phyloP scores from a whole-genome alignment of 108 stramenopile genomes.

The Epipyxis sp. region DNA sequence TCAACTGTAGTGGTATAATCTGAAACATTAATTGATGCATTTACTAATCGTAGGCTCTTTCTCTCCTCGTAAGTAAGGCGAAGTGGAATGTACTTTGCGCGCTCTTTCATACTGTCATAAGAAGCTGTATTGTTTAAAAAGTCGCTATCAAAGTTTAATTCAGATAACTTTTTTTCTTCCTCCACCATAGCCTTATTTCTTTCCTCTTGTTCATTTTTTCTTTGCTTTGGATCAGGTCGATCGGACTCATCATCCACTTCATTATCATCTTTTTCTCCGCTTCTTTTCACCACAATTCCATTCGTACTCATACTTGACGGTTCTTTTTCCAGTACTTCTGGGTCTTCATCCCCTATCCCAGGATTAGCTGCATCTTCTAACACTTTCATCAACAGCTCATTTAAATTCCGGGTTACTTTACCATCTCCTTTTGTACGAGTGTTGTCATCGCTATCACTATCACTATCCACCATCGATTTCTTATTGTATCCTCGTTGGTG shows the following conservation, averaged over 20 bases:
- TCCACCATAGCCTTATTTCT: background rate
- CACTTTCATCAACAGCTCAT: background rate
- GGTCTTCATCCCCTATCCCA: slow-evolving; percentile 10
- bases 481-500: no score
- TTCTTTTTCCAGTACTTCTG: slow-evolving; percentile 4
- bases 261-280: background rate
- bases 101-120: slow-evolving; percentile 33
- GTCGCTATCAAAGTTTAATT: background rate
- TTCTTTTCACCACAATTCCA: background rate
- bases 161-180: background rate
- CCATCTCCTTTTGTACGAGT: no score
- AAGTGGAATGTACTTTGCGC: slow-evolving; percentile 71
- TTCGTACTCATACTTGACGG: background rate
- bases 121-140: background rate
- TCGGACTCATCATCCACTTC: background rate
- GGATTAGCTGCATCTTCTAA: background rate
- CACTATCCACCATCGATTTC: background rate
- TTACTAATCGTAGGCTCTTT: slow-evolving; percentile 64
- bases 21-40: slow-evolving; percentile 62
- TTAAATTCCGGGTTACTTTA: background rate
- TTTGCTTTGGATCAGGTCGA: background rate
- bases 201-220: background rate
- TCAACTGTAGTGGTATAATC: slow-evolving; percentile 68
- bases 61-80: slow-evolving; percentile 64
- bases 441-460: background rate